Evolutionary conservation across 306 rosid species (phyloP), one percentile per base, ranked within the genome.

Genomic region (Rosa rugosa): DNA sequence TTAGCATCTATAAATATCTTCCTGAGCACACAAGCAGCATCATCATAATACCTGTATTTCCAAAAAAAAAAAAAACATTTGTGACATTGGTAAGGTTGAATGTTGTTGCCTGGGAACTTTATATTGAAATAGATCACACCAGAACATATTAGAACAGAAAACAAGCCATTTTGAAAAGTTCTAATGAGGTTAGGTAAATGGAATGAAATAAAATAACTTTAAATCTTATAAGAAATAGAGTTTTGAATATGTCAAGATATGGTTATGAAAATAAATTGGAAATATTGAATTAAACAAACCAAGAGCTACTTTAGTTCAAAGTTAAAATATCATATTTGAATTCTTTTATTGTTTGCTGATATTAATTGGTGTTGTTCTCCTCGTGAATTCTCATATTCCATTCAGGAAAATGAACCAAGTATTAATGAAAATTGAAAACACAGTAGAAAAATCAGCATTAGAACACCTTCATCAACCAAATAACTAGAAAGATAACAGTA

Each of bases 21-120:
- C 89, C 99, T 83, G 27, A 95, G 94, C 47, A 95, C 97, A 89
- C 99, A 95, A 72, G 99, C 97, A 71, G 98, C 86, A 65, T 95
- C 99, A 86, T 95, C 99, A 72, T 93, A 95, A 83, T 95, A 95
- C 91, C 99, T 95, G 82, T 59, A 85, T 64, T 51, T 65, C 72
- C 22, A 16, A 23, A 23, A 23, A 22, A 73, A 84, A 13, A 69
- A 36, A 70, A 79, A 51, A 76, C 45, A 54, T 73, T 44, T 64
- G 76, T 78, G 51, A 46, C 68, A 51, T 22, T 41, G 8, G 44
- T 80, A 80, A 72, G 42, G 45, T n/a, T 50, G 53, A 60, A 50
- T 64, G 46, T 70, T 46, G 65, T 65, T 7, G 50, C 50, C 50
- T 20, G 25, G 13, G 49, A 67, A 67, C 71, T 67, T 8, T 1